A percentile compares a stretch with the other conserved stretches of the same genome.
These are phyloP conservation scores for Tulasnella sp. DNA, from an alignment of 768 basidiomycete genomes.

Conservation along the genomic window DNA sequence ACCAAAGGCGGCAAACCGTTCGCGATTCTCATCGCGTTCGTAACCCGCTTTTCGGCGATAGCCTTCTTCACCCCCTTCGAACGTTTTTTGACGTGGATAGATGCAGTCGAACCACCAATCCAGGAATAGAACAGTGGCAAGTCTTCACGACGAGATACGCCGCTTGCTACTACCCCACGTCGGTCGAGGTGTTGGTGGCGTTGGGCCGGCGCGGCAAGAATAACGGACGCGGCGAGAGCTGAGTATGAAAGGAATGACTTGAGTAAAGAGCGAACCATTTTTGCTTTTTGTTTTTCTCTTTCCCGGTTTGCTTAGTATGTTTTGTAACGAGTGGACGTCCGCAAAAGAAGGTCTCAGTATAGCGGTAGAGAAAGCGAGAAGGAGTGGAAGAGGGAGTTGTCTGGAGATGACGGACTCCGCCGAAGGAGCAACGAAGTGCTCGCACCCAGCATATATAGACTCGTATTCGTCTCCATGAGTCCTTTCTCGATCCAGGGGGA, in stretches of 20 bases:
- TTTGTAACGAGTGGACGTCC: neutral
- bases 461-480: too few relatives aligned
- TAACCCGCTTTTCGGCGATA: neutral
- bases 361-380: neutral
- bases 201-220: neutral
- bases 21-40: neutral
- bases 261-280: neutral
- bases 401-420: too few relatives aligned
- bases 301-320: too few relatives aligned
- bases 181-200: too few relatives aligned
- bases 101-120: neutral
- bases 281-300: neutral
- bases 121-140: neutral
- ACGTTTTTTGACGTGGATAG: neutral
- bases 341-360: neutral
- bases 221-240: neutral
- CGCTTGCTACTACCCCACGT: neutral
- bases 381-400: neutral
- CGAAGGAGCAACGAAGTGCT: too few relatives aligned
- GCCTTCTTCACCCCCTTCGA: neutral
- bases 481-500: too few relatives aligned
- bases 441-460: too few relatives aligned
- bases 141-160: neutral
- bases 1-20: neutral
- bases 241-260: neutral